Percentiles rank a stretch among this genome's conserved stretches.
phyloP scores from a whole-genome alignment of 31 red algal genomes.

The Odonthalia washingtoniensis region DNA sequence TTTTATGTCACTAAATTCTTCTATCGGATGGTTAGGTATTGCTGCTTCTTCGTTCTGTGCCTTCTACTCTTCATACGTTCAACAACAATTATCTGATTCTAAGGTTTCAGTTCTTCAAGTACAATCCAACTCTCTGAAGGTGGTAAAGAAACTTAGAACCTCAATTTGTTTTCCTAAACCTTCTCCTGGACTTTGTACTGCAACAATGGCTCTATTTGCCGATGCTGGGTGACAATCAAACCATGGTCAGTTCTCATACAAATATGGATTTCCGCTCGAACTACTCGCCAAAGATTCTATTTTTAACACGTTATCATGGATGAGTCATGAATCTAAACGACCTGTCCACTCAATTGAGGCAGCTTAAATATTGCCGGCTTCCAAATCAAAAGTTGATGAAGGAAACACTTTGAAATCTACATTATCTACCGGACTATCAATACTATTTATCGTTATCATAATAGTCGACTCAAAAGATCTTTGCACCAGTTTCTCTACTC shows the following conservation, averaged over 20 bases:
- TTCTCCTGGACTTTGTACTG: background rate
- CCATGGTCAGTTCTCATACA: background rate
- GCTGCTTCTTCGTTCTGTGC: constrained; percentile 23
- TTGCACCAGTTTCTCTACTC: background rate
- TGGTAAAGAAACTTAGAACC: constrained; percentile 4
- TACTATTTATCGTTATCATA: background rate
- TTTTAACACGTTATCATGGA: background rate
- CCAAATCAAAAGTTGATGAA: constrained; percentile 8
- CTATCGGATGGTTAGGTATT: constrained; percentile 20
- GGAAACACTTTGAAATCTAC: background rate
- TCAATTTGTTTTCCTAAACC: background rate
- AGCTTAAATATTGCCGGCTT: constrained; percentile 9
- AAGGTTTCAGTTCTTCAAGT: background rate
- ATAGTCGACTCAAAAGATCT: constrained; percentile 18
- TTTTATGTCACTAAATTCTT: constrained; percentile 23
- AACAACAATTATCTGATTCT: background rate
- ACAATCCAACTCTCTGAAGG: background rate
- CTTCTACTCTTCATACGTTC: background rate
- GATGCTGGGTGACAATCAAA: background rate
- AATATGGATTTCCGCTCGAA: background rate
- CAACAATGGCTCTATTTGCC: background rate
- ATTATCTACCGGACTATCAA: background rate
- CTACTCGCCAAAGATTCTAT: background rate
- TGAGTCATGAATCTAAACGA: constrained; percentile 18
- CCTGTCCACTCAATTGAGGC: too few species aligned